Evolutionary conservation across 2,329 filamentous ascomycete species (phyloP).

Genomic region (Clonostachys solani): DNA sequence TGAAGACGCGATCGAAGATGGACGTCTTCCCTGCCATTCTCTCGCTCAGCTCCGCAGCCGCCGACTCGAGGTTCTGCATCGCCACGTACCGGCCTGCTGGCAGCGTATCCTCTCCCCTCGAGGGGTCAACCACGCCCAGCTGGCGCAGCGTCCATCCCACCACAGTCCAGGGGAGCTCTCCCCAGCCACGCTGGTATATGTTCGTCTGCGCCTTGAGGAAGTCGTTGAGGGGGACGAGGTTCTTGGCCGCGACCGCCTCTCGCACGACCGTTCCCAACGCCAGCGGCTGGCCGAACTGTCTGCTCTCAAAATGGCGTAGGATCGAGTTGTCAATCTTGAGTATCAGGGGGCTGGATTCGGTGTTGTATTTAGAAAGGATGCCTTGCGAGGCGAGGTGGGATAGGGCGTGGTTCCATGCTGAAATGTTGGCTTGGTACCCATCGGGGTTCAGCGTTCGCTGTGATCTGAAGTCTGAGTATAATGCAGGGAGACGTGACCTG

Average conservation of each 20-base stretch:
- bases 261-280: constrained; percentile 73
- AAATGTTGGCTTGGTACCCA: constrained; percentile 75
- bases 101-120: constrained; percentile 47
- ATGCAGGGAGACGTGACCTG: constrained; percentile 74
- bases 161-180: constrained; percentile 65
- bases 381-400: constrained; percentile 65
- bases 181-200: constrained; percentile 68
- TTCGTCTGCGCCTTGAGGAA: constrained; percentile 65
- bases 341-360: constrained; percentile 41
- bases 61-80: constrained; percentile 56
- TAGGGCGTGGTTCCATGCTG: constrained; percentile 74
- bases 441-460: constrained; percentile 78
- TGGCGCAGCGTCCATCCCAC: constrained; percentile 73
- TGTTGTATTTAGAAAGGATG: constrained; percentile 33
- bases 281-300: constrained; percentile 76
- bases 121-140: constrained; percentile 54
- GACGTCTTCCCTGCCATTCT: constrained; percentile 34
- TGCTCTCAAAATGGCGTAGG: constrained; percentile 65
- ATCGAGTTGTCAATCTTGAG: constrained; percentile 59
- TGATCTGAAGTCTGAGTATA: constrained; percentile 81
- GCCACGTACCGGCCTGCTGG: constrained; percentile 62
- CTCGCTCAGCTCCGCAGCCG: constrained; percentile 48
- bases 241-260: constrained; percentile 66
- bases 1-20: constrained; percentile 64
- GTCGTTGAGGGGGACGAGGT: constrained; percentile 65